A percentile compares a stretch with the other conserved stretches of the same genome.
Evolutionary conservation across 1,139 yeast species (phyloP).

Genomic region (Hemisphaericaspora xylanilytica): DNA sequence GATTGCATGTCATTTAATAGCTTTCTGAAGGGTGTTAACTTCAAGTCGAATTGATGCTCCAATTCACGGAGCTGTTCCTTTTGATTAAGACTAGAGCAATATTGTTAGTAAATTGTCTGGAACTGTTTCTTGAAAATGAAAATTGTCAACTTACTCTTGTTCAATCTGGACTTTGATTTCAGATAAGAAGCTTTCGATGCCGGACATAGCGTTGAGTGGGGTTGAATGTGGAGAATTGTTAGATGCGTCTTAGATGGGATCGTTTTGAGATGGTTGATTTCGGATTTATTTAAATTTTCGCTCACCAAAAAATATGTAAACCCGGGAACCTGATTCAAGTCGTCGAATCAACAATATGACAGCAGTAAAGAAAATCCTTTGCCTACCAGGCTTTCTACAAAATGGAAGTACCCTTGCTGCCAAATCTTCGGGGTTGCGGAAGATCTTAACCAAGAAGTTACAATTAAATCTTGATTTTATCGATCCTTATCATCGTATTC

Average conservation of each 20-base stretch:
- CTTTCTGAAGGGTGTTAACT: conserved; percentile 12
- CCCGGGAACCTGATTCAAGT: too few relatives aligned
- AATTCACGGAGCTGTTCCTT: conserved; percentile 15
- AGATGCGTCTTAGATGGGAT: too few relatives aligned
- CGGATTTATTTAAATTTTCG: neutral
- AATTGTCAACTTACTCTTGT: conserved; percentile 13
- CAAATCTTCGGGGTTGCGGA: conserved; percentile 77
- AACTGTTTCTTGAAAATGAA: too few relatives aligned
- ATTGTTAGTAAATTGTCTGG: neutral
- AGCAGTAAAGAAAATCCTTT: conserved; percentile 22
- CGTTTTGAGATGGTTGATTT: too few relatives aligned
- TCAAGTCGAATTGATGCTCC: conserved; percentile 14
- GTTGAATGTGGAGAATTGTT: neutral
- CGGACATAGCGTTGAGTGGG: conserved; percentile 6
- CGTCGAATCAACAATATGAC: too few relatives aligned
- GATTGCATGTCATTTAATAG: conserved; percentile 9
- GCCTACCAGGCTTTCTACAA: conserved; percentile 53
- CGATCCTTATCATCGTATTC: conserved; percentile 33
- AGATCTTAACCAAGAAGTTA: conserved; percentile 58
- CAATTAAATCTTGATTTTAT: conserved; percentile 44
- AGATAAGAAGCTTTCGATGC: conserved; percentile 11
- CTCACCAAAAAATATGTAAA: conserved; percentile 2
- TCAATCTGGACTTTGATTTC: conserved; percentile 14
- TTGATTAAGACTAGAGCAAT: conserved; percentile 8
- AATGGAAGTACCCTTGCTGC: conserved; percentile 73